A percentile compares a stretch with the other conserved stretches of the same genome.
phyloP scores from a whole-genome alignment of 202 grass and related monocot species.

The Miscanthus sacchariflorus region DNA sequence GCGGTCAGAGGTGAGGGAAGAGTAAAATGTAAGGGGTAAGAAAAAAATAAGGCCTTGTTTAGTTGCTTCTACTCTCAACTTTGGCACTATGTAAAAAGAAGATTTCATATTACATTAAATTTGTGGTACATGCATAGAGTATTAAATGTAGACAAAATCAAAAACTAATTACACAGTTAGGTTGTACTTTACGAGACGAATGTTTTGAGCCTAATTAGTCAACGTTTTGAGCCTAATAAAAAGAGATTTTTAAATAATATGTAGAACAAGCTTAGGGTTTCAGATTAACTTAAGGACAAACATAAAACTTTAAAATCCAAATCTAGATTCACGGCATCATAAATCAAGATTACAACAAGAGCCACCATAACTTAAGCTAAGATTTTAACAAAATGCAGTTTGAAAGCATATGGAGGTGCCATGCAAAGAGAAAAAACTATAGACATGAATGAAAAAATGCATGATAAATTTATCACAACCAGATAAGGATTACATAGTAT shows the following conservation, averaged over 20 bases:
- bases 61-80: no score
- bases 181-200: no score
- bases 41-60: no score
- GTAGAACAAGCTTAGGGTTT: background rate
- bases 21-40: background rate
- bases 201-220: no score
- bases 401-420: background rate
- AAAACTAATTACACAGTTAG: no score
- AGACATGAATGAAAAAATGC: background rate
- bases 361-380: background rate
- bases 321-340: background rate
- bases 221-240: no score
- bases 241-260: background rate
- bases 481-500: no score
- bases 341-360: background rate
- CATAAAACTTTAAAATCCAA: no score
- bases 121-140: no score
- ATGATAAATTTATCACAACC: background rate
- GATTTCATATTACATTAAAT: no score
- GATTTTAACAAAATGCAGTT: background rate
- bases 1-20: background rate
- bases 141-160: no score
- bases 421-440: background rate
- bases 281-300: background rate
- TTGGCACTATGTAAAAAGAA: no score